phyloP scores from a whole-genome alignment of 345 rosid genomes.

The Sisymbrium altissimum region DNA sequence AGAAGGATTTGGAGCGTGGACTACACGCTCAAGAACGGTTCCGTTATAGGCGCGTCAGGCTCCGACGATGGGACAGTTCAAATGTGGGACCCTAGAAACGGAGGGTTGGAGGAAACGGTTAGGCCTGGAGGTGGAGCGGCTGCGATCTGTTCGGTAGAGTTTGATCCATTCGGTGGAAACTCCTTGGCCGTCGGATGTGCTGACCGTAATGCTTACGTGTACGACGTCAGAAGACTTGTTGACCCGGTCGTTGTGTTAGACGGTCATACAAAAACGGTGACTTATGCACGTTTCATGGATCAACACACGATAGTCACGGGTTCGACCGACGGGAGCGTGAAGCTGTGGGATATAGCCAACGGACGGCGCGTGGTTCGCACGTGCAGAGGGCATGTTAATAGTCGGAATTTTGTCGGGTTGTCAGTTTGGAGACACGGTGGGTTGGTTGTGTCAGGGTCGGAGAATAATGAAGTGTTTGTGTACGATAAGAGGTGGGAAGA shows the following conservation, averaged over 20 bases:
- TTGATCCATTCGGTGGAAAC: conserved; percentile 55
- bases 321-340: conserved; percentile 69
- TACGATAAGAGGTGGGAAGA: conserved; percentile 79
- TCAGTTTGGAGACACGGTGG: conserved; percentile 79
- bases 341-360: conserved; percentile 47
- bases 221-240: conserved; percentile 52
- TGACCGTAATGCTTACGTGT: conserved; percentile 62
- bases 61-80: conserved; percentile 91
- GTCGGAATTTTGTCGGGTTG: conserved; percentile 71
- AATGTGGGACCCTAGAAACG: conserved; percentile 75
- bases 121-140: conserved; percentile 52
- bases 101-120: conserved; percentile 40
- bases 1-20: conserved; percentile 89
- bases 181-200: conserved; percentile 70
- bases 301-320: conserved; percentile 45
- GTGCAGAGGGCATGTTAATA: conserved; percentile 67
- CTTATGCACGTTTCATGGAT: conserved; percentile 57
- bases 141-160: conserved; percentile 72
- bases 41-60: conserved; percentile 72
- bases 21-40: conserved; percentile 45
- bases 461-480: conserved; percentile 62
- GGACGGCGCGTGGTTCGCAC: conserved; percentile 42
- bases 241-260: conserved; percentile 45
- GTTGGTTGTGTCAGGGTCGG: conserved; percentile 78
- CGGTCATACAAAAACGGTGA: conserved; percentile 73